Percentiles rank a stretch among this genome's conserved stretches.
phyloP scores from a whole-genome alignment of 2,329 filamentous ascomycete genomes.

The Sodiomyces alkalinus region DNA sequence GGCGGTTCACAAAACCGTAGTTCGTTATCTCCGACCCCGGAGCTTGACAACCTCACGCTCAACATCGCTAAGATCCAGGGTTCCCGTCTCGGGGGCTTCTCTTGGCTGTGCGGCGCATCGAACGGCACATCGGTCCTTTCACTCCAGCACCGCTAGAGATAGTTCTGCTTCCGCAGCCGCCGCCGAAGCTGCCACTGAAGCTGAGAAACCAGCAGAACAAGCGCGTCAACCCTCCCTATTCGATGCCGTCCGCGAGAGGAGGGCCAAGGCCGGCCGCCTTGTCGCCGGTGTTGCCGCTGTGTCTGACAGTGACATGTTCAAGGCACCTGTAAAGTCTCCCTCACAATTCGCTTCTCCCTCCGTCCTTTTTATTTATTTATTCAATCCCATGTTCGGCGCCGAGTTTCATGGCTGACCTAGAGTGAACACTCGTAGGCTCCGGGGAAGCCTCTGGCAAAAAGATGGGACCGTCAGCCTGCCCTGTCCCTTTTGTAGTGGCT shows the following conservation, averaged over 20 bases:
- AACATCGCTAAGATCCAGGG: too few relatives aligned
- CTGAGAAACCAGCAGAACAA: conserved; percentile 6
- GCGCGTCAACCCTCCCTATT: too few relatives aligned
- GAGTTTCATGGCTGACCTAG: conserved; percentile 3
- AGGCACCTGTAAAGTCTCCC: conserved; percentile 42
- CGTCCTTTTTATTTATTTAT: conserved; percentile 1
- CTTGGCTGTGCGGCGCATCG: too few relatives aligned
- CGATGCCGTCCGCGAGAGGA: conserved; percentile 49
- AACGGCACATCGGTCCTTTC: too few relatives aligned
- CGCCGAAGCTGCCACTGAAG: conserved; percentile 7
- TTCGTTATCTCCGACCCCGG: too few relatives aligned
- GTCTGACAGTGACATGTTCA: conserved; percentile 72
- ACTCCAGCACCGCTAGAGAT: too few relatives aligned
- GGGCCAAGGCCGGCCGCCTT: conserved; percentile 57
- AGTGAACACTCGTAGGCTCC: conserved; percentile 12
- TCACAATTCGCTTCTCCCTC: too few relatives aligned
- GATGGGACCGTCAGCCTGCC: conserved; percentile 55
- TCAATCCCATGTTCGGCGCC: not conserved
- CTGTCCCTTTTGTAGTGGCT: not conserved
- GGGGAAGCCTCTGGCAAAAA: conserved; percentile 60
- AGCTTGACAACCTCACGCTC: too few relatives aligned
- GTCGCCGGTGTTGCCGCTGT: conserved; percentile 63
- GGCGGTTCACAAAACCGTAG: too few relatives aligned
- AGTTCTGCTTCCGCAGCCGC: too few relatives aligned
- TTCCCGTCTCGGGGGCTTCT: too few relatives aligned